These are phyloP conservation scores for Xylariaceae sp. DNA, from an alignment of 2,329 filamentous ascomycete genomes.

Conservation along the genomic window DNA sequence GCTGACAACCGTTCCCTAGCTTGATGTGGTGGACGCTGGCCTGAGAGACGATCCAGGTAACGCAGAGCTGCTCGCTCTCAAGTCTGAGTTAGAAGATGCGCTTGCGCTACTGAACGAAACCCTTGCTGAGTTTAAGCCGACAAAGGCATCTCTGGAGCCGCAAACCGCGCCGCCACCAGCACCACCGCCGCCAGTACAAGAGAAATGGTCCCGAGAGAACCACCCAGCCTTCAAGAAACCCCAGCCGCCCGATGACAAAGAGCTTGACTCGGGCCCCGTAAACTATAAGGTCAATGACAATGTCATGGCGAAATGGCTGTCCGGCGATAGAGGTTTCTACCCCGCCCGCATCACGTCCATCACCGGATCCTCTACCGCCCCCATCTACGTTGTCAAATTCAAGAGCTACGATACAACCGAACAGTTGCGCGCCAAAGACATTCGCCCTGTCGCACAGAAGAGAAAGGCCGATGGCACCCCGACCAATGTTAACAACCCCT, in stretches of 20 bases:
- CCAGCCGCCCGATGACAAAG: constrained; percentile 49
- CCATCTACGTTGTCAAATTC: constrained; percentile 93
- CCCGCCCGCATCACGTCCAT: constrained; percentile 89
- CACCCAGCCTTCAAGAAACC: constrained; percentile 70
- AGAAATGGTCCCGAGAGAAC: constrained; percentile 77
- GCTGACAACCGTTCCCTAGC: constrained; percentile 42
- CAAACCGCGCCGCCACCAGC: constrained; percentile 45
- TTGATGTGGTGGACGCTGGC: constrained; percentile 72
- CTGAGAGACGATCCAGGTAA: constrained; percentile 79
- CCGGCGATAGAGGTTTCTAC: constrained; percentile 87
- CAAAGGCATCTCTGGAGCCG: constrained; percentile 44
- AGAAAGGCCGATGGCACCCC: constrained; percentile 79
- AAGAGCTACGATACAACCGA: constrained; percentile 85
- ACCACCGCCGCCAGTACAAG: constrained; percentile 52
- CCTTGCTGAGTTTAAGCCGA: constrained; percentile 73
- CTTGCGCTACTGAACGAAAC: constrained; percentile 74
- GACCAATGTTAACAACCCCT: constrained; percentile 40
- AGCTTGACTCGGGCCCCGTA: constrained; percentile 46
- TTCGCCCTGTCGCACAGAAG: constrained; percentile 75
- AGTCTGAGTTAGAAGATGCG: constrained; percentile 75
- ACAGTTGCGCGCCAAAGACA: constrained; percentile 75
- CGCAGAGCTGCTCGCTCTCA: constrained; percentile 70
- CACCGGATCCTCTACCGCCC: constrained; percentile 84
- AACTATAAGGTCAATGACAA: constrained; percentile 83
- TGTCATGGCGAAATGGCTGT: constrained; percentile 85